These are phyloP conservation scores for Chalciporus pseudorubinellus DNA, from an alignment of 768 basidiomycete species.

Conservation along the genomic window DNA sequence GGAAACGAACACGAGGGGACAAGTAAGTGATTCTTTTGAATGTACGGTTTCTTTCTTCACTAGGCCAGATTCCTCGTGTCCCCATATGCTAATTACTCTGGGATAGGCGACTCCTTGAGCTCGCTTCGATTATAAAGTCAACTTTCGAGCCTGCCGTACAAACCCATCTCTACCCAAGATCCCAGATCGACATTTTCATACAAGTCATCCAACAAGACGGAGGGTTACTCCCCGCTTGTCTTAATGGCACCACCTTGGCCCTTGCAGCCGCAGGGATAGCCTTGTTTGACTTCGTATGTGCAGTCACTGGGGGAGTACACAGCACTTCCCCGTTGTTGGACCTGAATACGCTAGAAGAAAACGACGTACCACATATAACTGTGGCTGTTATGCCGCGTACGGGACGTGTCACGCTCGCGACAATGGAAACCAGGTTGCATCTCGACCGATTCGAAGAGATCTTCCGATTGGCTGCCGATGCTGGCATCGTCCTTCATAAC, in stretches of 20 bases:
- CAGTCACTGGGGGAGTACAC: constrained; percentile 85
- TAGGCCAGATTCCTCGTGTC: too few species aligned
- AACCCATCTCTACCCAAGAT: constrained; percentile 87
- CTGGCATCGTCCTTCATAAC: constrained; percentile 68
- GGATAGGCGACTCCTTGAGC: constrained; percentile 78
- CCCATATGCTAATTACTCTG: constrained; percentile 4
- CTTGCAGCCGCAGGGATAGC: constrained; percentile 90
- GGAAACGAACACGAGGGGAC: constrained; percentile 77
- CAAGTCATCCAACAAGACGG: constrained; percentile 95
- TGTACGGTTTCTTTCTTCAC: neutral
- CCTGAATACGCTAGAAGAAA: constrained; percentile 85
- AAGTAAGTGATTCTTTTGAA: constrained; percentile 56
- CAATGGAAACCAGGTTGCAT: constrained; percentile 92
- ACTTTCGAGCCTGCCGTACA: constrained; percentile 97
- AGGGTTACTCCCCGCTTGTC: constrained; percentile 83
- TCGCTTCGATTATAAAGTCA: constrained; percentile 82
- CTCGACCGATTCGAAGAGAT: constrained; percentile 92
- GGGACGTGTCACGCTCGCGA: constrained; percentile 82
- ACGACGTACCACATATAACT: constrained; percentile 83
- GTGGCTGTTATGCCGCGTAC: constrained; percentile 88
- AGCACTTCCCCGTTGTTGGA: constrained; percentile 81
- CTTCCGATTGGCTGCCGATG: constrained; percentile 74
- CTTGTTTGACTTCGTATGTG: constrained; percentile 86
- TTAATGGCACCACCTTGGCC: constrained; percentile 94
- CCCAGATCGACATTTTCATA: constrained; percentile 90